These are phyloP conservation scores for Podaxis carcinomalis DNA, from an alignment of 768 basidiomycete genomes.

Conservation along the genomic window DNA sequence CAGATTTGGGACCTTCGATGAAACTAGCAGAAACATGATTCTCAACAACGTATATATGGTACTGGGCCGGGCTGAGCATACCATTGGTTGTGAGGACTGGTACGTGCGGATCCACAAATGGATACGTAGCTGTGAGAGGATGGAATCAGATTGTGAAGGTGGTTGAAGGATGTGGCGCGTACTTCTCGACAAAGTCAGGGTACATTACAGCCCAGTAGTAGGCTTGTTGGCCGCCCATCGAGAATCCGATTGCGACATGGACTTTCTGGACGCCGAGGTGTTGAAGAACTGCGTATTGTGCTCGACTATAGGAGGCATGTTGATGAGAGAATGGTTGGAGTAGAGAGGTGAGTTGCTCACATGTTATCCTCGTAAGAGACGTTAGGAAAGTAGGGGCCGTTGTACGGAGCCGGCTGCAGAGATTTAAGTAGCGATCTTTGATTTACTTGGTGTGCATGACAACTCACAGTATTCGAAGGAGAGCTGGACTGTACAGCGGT, in stretches of 20 bases:
- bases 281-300: conserved; percentile 50
- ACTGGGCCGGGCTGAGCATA: conserved; percentile 15
- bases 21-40: conserved; percentile 33
- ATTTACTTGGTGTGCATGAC: not conserved
- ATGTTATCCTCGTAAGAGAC: conserved; percentile 59
- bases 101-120: conserved; percentile 52
- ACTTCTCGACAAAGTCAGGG: conserved; percentile 51
- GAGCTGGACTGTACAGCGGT: conserved; percentile 45
- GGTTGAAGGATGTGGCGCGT: conserved; percentile 20
- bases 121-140: conserved; percentile 37
- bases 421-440: not conserved
- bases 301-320: conserved; percentile 31
- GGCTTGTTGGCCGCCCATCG: conserved; percentile 60
- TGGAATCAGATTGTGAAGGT: not conserved
- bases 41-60: not conserved
- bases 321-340: not conserved
- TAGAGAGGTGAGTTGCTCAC: conserved; percentile 24
- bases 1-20: conserved; percentile 55
- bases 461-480: conserved; percentile 52
- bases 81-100: conserved; percentile 54
- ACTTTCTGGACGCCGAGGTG: conserved; percentile 42
- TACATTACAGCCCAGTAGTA: conserved; percentile 56
- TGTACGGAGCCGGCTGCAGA: conserved; percentile 45
- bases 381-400: conserved; percentile 54
- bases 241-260: conserved; percentile 48